Conservation (phyloP, 768 basidiomycete genomes). For the Leccinum rimulosum region DNA sequence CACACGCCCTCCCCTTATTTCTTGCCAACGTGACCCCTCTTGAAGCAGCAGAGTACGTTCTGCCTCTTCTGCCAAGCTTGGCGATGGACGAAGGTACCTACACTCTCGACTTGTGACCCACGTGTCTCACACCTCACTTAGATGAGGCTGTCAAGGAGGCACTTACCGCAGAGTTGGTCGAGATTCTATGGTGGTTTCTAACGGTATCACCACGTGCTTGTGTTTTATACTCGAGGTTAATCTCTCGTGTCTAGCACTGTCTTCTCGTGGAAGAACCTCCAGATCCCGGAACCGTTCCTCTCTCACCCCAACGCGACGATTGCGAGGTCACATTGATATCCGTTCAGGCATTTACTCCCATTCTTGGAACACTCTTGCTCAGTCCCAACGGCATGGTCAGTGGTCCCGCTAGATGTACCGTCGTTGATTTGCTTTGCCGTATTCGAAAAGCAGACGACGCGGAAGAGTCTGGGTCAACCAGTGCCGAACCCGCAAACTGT, state of each 20-base stretch:
- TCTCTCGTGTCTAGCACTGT: slow-evolving; percentile 50
- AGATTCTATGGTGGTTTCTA: slow-evolving; percentile 93
- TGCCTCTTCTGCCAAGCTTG: slow-evolving; percentile 83
- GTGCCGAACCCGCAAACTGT: slow-evolving; percentile 27
- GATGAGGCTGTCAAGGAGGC: slow-evolving; percentile 90
- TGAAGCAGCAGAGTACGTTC: slow-evolving; percentile 90
- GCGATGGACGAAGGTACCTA: slow-evolving; percentile 79
- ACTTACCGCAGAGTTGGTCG: slow-evolving; percentile 73
- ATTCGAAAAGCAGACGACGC: slow-evolving; percentile 59
- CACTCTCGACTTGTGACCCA: slow-evolving; percentile 1
- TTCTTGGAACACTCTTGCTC: slow-evolving; percentile 84
- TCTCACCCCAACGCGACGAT: slow-evolving; percentile 13
- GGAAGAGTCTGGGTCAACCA: slow-evolving; percentile 35
- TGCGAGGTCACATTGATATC: slow-evolving; percentile 49
- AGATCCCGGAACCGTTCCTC: slow-evolving; percentile 14
- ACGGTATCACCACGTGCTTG: slow-evolving; percentile 40
- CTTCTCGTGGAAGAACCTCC: slow-evolving; percentile 52
- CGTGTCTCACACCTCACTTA: slow-evolving; percentile 29
- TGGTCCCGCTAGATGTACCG: slow-evolving; percentile 65
- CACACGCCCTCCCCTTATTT: slow-evolving; percentile 76
- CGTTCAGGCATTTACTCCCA: slow-evolving; percentile 87
- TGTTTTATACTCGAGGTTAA: slow-evolving; percentile 1
- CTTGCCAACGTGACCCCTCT: slow-evolving; percentile 74
- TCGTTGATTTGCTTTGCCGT: slow-evolving; percentile 75
- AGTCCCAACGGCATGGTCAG: slow-evolving; percentile 74